Percentiles rank a stretch among this genome's conserved stretches.
Evolutionary conservation across 148 eudicot genomes (phyloP).

Genomic region (Rhododendron simsii): DNA sequence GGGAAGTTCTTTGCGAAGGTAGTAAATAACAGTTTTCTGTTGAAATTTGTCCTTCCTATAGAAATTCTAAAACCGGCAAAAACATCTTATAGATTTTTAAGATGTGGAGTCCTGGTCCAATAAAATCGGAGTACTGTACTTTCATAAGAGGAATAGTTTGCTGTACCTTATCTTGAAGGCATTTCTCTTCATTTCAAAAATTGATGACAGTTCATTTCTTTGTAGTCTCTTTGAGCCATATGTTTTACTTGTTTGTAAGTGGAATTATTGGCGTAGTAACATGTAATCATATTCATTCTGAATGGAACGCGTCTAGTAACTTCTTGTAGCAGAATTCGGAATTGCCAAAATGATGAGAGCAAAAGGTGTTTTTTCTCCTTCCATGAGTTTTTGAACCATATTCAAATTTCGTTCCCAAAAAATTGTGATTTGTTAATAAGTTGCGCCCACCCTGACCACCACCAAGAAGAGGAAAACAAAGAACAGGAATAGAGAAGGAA

Average conservation of each 20-base stretch:
- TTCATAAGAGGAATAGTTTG: background rate
- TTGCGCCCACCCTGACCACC: background rate
- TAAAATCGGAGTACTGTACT: background rate
- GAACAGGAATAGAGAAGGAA: background rate
- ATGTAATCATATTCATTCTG: background rate
- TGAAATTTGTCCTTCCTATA: background rate
- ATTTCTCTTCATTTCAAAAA: background rate
- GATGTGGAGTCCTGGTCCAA: background rate
- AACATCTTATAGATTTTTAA: background rate
- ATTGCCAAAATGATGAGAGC: background rate
- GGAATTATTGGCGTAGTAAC: background rate
- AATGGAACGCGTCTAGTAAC: background rate
- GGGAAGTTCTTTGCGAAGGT: conserved; percentile 52
- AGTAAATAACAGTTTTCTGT: conserved; percentile 4
- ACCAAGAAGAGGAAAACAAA: background rate
- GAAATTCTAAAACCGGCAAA: background rate
- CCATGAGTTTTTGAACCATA: background rate
- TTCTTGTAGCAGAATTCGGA: background rate
- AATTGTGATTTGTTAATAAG: background rate
- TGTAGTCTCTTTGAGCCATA: background rate
- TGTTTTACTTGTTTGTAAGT: background rate
- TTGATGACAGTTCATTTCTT: background rate
- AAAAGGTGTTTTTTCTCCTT: background rate
- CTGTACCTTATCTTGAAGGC: background rate
- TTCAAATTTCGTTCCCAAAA: background rate